Percentiles rank a stretch among this genome's conserved stretches.
These are phyloP conservation scores for Paramecium bursaria DNA, from an alignment of 73 alveolate genomes.

Conservation along the genomic window DNA sequence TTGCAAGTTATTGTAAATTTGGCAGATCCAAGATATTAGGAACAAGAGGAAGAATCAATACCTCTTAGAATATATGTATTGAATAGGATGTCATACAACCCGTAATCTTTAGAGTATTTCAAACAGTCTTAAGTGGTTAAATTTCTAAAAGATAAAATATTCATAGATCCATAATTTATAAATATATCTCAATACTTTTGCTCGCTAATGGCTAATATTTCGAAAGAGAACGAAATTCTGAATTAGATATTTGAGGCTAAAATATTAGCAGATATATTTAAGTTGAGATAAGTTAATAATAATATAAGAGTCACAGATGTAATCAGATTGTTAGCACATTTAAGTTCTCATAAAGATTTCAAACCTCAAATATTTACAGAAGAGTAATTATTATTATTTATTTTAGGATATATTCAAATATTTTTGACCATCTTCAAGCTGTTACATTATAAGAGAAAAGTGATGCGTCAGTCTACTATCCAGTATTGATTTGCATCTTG, in stretches of 20 bases:
- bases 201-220: conserved; percentile 63
- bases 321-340: conserved; percentile 59
- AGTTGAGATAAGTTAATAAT: conserved; percentile 18
- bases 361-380: conserved; percentile 58
- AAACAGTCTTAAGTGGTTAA: conserved; percentile 15
- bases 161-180: neutral
- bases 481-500: conserved; percentile 56
- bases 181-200: conserved; percentile 59
- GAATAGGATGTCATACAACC: conserved; percentile 56
- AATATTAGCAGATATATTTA: conserved; percentile 41
- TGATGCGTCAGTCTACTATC: conserved; percentile 43
- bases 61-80: conserved; percentile 47
- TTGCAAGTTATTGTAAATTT: conserved; percentile 46
- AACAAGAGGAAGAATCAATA: conserved; percentile 61
- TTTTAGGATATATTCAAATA: conserved; percentile 49
- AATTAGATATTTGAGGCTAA: conserved; percentile 60
- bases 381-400: conserved; percentile 18
- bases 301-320: conserved; percentile 63
- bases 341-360: conserved; percentile 64
- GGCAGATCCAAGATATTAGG: conserved; percentile 61
- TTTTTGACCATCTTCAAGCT: conserved; percentile 53
- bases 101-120: conserved; percentile 26
- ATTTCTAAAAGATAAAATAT: conserved; percentile 47
- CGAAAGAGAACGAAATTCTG: conserved; percentile 61
- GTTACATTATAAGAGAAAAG: conserved; percentile 50